These are phyloP conservation scores for Suillus weaverae DNA, from an alignment of 768 basidiomycete species.

Conservation along the genomic window DNA sequence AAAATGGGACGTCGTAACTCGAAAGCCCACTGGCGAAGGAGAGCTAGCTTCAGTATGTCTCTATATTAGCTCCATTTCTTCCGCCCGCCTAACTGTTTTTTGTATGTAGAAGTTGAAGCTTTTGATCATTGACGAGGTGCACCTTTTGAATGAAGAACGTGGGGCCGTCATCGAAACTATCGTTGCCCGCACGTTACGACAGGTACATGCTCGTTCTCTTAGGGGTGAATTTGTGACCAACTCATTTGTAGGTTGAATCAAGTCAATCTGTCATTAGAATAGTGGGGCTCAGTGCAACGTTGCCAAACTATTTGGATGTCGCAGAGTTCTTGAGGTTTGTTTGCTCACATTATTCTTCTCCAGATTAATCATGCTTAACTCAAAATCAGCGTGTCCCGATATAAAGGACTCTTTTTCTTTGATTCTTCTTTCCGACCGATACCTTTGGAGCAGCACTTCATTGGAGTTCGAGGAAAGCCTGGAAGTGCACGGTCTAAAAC, in stretches of 20 bases:
- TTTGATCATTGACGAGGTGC: conserved; percentile 96
- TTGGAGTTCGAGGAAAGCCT: conserved; percentile 89
- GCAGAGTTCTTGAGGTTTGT: conserved; percentile 87
- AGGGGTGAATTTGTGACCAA: neutral
- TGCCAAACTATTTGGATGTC: conserved; percentile 97
- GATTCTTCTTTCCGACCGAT: conserved; percentile 97
- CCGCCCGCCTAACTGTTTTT: neutral
- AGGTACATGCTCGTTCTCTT: conserved; percentile 44
- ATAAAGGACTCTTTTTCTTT: conserved; percentile 93
- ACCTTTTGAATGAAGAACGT: conserved; percentile 95
- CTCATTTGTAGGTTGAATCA: conserved; percentile 75
- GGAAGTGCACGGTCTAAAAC: conserved; percentile 70
- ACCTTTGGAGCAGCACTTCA: conserved; percentile 95
- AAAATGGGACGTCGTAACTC: conserved; percentile 99
- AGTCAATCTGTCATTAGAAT: conserved; percentile 95
- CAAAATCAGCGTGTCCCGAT: conserved; percentile 69
- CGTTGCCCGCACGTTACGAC: conserved; percentile 91
- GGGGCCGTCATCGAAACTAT: conserved; percentile 98
- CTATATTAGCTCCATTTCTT: neutral
- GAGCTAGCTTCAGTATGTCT: conserved; percentile 84
- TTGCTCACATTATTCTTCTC: neutral
- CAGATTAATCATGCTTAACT: conserved; percentile 4
- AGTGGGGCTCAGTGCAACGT: conserved; percentile 92
- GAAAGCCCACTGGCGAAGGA: conserved; percentile 95
- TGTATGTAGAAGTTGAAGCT: conserved; percentile 77